Percentiles rank a stretch among this genome's conserved stretches.
Conservation (phyloP, 305 asterid species). For the Fraxinus albicans region DNA sequence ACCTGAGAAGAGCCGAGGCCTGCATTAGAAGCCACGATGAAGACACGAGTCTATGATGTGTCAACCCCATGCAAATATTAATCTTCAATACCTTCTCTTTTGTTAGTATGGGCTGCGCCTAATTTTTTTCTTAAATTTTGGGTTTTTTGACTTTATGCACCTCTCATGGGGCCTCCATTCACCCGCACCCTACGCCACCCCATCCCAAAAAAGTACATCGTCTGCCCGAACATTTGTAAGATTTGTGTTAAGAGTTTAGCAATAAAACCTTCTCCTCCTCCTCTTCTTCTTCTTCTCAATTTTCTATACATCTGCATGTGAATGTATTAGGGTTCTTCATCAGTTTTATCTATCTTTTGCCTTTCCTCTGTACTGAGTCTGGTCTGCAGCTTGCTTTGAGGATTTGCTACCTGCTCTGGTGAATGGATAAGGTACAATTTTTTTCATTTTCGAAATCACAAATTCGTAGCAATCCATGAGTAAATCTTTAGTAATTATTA, state of each 20-base stretch:
- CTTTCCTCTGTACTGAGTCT: background rate
- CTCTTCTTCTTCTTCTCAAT: background rate
- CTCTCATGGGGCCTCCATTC: slow-evolving; percentile 15
- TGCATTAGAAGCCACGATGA: background rate
- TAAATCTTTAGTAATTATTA: background rate
- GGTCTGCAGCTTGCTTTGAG: background rate
- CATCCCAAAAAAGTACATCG: background rate
- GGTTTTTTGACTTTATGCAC: slow-evolving; percentile 6
- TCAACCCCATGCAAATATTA: slow-evolving; percentile 32
- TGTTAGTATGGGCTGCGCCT: slow-evolving; percentile 21
- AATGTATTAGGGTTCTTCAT: background rate
- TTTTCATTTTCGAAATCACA: background rate
- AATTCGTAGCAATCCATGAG: background rate
- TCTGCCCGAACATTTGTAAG: slow-evolving; percentile 10
- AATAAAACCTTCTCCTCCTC: background rate
- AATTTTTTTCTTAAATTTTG: background rate
- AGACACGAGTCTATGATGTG: slow-evolving; percentile 45
- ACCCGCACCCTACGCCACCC: background rate
- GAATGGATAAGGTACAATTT: background rate
- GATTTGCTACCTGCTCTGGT: background rate
- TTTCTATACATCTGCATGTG: background rate
- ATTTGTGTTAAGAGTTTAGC: background rate
- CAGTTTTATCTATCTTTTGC: background rate
- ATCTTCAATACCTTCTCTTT: slow-evolving; percentile 4
- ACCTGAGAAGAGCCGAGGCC: background rate